These are phyloP conservation scores for Pestalotiopsis sp. DNA, from an alignment of 2,329 filamentous ascomycete species.

Conservation along the genomic window DNA sequence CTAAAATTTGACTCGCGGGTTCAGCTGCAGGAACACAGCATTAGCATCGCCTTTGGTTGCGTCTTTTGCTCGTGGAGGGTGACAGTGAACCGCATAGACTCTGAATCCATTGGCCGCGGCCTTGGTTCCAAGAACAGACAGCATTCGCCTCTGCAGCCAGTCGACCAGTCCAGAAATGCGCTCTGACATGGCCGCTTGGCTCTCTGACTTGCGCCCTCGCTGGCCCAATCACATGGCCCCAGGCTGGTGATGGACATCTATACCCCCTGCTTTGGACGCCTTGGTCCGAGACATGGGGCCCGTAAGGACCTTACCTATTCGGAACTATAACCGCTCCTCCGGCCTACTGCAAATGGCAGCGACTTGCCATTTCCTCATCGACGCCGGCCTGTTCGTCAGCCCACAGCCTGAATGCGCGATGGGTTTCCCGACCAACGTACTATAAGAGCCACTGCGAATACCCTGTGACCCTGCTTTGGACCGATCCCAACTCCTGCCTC, in stretches of 20 bases:
- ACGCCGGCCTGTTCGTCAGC: background rate
- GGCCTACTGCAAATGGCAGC: background rate
- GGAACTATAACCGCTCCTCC: conserved; percentile 3
- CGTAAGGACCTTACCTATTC: conserved; percentile 8
- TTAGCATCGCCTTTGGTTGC: background rate
- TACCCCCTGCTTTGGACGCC: background rate
- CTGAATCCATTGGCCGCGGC: background rate
- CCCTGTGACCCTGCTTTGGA: background rate
- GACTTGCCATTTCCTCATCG: conserved; percentile 4
- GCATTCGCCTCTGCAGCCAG: background rate
- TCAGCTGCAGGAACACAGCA: conserved; percentile 8
- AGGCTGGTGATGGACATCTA: background rate
- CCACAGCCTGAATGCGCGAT: background rate
- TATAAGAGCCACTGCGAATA: conserved; percentile 10
- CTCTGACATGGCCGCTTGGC: background rate
- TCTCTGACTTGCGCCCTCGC: background rate
- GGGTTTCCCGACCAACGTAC: background rate
- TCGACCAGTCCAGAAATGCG: background rate
- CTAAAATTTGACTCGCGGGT: conserved; percentile 6
- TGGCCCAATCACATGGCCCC: background rate
- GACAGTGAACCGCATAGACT: background rate
- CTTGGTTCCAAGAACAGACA: background rate
- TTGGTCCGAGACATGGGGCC: background rate
- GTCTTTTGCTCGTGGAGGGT: conserved; percentile 1
- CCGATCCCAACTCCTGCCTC: background rate